These are phyloP conservation scores for Globisporangium apiculatum DNA, from an alignment of 352 stramenopile species.

Conservation along the genomic window DNA sequence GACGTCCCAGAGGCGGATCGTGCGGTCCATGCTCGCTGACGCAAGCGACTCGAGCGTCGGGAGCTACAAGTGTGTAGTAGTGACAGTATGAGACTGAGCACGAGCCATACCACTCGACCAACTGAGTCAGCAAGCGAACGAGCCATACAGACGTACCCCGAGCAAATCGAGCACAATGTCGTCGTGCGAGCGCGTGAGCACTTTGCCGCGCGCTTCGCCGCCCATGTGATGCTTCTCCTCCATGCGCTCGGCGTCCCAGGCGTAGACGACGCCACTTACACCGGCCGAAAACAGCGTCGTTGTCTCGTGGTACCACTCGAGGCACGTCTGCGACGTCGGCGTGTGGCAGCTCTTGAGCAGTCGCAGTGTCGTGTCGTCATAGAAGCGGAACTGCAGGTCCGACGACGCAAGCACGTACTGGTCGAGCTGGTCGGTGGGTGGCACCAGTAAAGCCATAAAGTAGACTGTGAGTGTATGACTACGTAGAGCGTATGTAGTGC, in stretches of 20 bases:
- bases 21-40: slow-evolving; percentile 85
- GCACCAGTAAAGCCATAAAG: not conserved
- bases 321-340: slow-evolving; percentile 71
- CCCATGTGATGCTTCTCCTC: slow-evolving; percentile 82
- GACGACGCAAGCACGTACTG: slow-evolving; percentile 78
- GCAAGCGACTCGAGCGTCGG: slow-evolving; percentile 74
- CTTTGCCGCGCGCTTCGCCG: slow-evolving; percentile 37
- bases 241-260: slow-evolving; percentile 80
- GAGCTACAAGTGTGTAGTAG: slow-evolving; percentile 22
- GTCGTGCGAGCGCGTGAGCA: slow-evolving; percentile 75
- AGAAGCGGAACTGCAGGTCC: slow-evolving; percentile 79
- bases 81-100: not conserved
- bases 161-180: slow-evolving; percentile 85
- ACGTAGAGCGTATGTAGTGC: too few relatives aligned
- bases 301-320: slow-evolving; percentile 71
- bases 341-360: slow-evolving; percentile 78
- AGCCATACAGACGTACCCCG: slow-evolving; percentile 23
- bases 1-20: slow-evolving; percentile 86
- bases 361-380: slow-evolving; percentile 64
- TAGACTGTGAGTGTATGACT: not conserved
- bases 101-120: not conserved
- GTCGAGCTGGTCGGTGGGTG: slow-evolving; percentile 22
- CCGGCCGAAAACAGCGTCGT: slow-evolving; percentile 71
- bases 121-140: not conserved
- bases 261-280: slow-evolving; percentile 79